Conservation (phyloP, 2,329 filamentous ascomycete genomes). For the Aspergillus neoniger region DNA sequence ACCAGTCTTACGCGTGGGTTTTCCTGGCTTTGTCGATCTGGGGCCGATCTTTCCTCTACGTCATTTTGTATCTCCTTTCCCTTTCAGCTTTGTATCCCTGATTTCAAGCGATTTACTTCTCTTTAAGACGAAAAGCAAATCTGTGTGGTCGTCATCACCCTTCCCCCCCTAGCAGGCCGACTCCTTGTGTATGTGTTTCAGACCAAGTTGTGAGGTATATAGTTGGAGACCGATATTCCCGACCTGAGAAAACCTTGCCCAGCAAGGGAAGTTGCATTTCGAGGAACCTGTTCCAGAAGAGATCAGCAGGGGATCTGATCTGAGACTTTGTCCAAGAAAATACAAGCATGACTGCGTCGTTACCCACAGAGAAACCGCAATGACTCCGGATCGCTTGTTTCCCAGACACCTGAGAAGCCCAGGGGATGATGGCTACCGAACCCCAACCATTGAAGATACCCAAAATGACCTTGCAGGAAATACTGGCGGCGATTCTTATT, state of each 20-base stretch:
- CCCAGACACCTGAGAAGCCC: conserved; percentile 41
- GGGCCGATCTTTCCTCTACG: not conserved
- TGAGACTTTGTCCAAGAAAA: not conserved
- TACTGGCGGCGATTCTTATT: conserved; percentile 14
- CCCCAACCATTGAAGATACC: conserved; percentile 49
- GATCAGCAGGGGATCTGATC: not conserved
- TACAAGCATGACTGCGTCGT: not conserved
- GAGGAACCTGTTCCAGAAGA: not conserved
- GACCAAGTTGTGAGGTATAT: not conserved
- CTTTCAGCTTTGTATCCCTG: not conserved
- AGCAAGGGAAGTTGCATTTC: not conserved
- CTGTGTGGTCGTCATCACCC: not conserved
- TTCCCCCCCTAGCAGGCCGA: not conserved
- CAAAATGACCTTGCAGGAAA: conserved; percentile 27
- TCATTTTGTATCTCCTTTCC: not conserved
- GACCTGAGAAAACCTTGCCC: not conserved
- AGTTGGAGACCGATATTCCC: not conserved
- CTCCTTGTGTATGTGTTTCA: not conserved
- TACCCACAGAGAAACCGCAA: conserved; percentile 14
- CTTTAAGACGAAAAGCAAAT: not conserved
- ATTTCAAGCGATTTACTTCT: not conserved
- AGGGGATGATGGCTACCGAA: conserved; percentile 48
- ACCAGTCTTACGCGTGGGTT: not conserved
- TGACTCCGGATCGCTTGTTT: conserved; percentile 22
- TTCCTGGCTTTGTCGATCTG: not conserved